A percentile compares a stretch with the other conserved stretches of the same genome.
Evolutionary conservation across 352 stramenopile genomes (phyloP).

Genomic region (Albugo candida): DNA sequence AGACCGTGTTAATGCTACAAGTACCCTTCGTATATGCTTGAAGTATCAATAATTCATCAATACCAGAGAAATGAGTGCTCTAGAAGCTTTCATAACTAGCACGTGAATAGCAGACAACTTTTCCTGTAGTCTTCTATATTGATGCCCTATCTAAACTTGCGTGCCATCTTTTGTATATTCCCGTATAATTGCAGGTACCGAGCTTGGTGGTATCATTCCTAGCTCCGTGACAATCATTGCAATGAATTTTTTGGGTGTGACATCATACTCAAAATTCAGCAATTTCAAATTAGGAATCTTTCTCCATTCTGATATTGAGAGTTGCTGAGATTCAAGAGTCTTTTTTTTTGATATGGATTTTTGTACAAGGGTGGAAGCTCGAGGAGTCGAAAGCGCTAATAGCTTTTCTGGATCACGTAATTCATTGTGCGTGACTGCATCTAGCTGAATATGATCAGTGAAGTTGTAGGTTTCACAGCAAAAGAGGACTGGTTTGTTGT

Average conservation of each 20-base stretch:
- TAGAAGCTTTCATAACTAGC: too few relatives aligned
- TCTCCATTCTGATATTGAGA: constrained; percentile 72
- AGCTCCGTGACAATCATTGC: constrained; percentile 95
- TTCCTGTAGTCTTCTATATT: constrained; percentile 3
- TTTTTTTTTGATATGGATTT: background rate
- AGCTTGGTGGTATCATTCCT: constrained; percentile 94
- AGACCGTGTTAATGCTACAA: too few relatives aligned
- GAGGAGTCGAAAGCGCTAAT: constrained; percentile 11
- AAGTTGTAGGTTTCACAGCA: constrained; percentile 98
- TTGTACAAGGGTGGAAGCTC: background rate
- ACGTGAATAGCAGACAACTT: background rate
- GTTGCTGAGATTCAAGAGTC: constrained; percentile 1
- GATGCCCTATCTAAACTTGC: constrained; percentile 1
- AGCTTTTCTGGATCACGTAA: constrained; percentile 87
- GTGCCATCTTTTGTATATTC: constrained; percentile 70
- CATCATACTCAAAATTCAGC: constrained; percentile 86
- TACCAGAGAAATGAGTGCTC: too few relatives aligned
- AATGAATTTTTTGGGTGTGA: constrained; percentile 93
- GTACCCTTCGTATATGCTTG: too few relatives aligned
- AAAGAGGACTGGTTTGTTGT: constrained; percentile 92
- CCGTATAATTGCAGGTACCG: constrained; percentile 90
- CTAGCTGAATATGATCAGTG: constrained; percentile 90
- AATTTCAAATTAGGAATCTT: constrained; percentile 53
- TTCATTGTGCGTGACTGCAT: constrained; percentile 96
- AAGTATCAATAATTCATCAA: too few relatives aligned